Conservation (phyloP, 2,329 filamentous ascomycete species). For the Aspergillus awamori region DNA sequence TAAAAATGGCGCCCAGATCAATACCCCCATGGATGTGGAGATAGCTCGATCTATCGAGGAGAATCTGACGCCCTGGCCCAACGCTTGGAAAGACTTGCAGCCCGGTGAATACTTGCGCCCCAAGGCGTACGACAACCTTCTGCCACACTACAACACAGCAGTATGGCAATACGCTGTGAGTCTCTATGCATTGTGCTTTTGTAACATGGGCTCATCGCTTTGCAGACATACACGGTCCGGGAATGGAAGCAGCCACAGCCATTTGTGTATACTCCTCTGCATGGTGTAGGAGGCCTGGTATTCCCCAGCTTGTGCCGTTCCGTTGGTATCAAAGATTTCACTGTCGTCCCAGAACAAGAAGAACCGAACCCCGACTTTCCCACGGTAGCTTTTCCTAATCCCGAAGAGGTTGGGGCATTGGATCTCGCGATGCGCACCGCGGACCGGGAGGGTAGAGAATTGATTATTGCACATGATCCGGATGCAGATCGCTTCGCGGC, state of each 20-base stretch:
- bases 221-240: slow-evolving; percentile 38
- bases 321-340: slow-evolving; percentile 38
- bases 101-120: slow-evolving; percentile 35
- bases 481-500: slow-evolving; percentile 67
- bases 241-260: slow-evolving; percentile 31
- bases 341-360: slow-evolving; percentile 50
- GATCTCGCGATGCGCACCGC: slow-evolving; percentile 62
- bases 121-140: slow-evolving; percentile 32
- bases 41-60: slow-evolving; percentile 60
- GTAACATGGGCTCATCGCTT: neutral
- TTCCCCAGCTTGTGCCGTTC: slow-evolving; percentile 39
- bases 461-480: slow-evolving; percentile 66
- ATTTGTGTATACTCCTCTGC: slow-evolving; percentile 49
- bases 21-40: slow-evolving; percentile 61
- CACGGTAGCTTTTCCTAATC: slow-evolving; percentile 67
- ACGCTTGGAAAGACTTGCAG: slow-evolving; percentile 52
- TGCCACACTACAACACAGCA: slow-evolving; percentile 33
- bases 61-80: slow-evolving; percentile 55
- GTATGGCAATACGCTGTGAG: slow-evolving; percentile 39
- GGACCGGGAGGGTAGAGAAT: slow-evolving; percentile 49
- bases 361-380: slow-evolving; percentile 66
- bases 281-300: slow-evolving; percentile 43
- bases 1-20: slow-evolving; percentile 67
- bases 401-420: slow-evolving; percentile 65
- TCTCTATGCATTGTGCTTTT: neutral